phyloP scores from a whole-genome alignment of 805 yeast genomes.

The Teunomyces gatunensis region DNA sequence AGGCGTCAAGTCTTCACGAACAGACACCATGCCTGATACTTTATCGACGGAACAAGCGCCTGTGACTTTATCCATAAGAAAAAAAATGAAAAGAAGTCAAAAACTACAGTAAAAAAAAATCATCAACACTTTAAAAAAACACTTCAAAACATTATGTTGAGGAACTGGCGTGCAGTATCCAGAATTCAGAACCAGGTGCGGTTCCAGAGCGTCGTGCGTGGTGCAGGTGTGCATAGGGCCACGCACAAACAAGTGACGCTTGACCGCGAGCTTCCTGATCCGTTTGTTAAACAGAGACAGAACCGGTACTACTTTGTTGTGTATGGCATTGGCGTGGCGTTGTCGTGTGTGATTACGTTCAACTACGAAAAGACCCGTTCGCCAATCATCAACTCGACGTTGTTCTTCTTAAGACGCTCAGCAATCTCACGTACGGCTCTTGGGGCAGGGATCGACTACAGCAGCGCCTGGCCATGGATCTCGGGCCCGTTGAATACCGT shows the following conservation, averaged over 20 bases:
- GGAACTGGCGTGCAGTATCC: too few relatives aligned
- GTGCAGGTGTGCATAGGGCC: not conserved
- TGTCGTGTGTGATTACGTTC: slow-evolving; percentile 60
- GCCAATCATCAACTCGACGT: slow-evolving; percentile 82
- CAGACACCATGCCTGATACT: slow-evolving; percentile 38
- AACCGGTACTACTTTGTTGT: slow-evolving; percentile 52
- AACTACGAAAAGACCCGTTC: slow-evolving; percentile 91
- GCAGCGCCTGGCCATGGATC: slow-evolving; percentile 84
- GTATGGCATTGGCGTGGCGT: slow-evolving; percentile 37
- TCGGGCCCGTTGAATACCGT: slow-evolving; percentile 81
- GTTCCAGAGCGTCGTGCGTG: not conserved
- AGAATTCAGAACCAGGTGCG: too few relatives aligned
- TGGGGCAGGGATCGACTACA: slow-evolving; percentile 75
- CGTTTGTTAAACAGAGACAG: slow-evolving; percentile 52
- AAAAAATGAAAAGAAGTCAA: not conserved
- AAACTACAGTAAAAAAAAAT: too few relatives aligned
- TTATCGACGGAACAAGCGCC: slow-evolving; percentile 45
- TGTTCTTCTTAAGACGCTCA: slow-evolving; percentile 82
- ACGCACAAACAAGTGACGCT: slow-evolving; percentile 45
- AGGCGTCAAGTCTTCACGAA: slow-evolving; percentile 43
- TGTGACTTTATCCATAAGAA: slow-evolving; percentile 22
- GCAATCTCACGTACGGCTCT: slow-evolving; percentile 56
- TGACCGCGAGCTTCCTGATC: slow-evolving; percentile 82
- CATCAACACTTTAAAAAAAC: not conserved
- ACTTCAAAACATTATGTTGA: too few relatives aligned